Base-by-base conservation (phyloP, 768 basidiomycete species). In the Kockovaella imperatae region DNA sequence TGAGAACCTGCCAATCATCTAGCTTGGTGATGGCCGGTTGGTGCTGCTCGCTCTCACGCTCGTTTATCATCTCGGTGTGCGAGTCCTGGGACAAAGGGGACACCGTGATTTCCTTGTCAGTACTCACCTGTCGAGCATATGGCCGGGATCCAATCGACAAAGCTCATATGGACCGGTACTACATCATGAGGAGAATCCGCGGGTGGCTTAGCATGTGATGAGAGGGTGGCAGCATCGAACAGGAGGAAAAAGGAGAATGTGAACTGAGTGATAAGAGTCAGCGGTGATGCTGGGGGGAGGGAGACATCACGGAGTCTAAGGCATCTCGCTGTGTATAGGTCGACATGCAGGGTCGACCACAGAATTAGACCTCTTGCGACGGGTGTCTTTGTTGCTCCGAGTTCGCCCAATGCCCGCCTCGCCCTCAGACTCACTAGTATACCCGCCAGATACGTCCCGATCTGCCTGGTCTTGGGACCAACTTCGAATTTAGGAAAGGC, bases 81-180 rank as follows among this genome's bases (percentile, higher is more conserved):
- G n/a, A n/a, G n/a, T n/a, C n/a, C n/a, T n/a, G n/a, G n/a, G n/a
- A n/a, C n/a, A n/a, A n/a, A n/a, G n/a, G n/a, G n/a, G n/a, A n/a
- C n/a, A n/a, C n/a, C n/a, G n/a, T n/a, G n/a, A n/a, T n/a, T n/a
- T n/a, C n/a, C n/a, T n/a, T n/a, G n/a, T n/a, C n/a, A n/a, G n/a
- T n/a, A 70, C 71, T 43, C 34, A 72, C 71, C 73, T 25, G 95
- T 78, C 5, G 87, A 88, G 72, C 84, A 89, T 59, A 97, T 80
- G 18, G 91, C 93, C 0, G 93, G 89, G n/a, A 95, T 75, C 95
- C 95, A 99, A 75, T 97, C 95, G 47, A 88, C 82, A 68, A 96
- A 95, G 11, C 79, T 75, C 68, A 99, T 86, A 62, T 88, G 88
- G 11, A 85, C 80, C 7, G 83, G 83, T 1, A 80, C 75, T 0